A percentile compares a stretch with the other conserved stretches of the same genome.
phyloP scores from a whole-genome alignment of 768 basidiomycete genomes.

The Phlebiopsis flavidoalba region DNA sequence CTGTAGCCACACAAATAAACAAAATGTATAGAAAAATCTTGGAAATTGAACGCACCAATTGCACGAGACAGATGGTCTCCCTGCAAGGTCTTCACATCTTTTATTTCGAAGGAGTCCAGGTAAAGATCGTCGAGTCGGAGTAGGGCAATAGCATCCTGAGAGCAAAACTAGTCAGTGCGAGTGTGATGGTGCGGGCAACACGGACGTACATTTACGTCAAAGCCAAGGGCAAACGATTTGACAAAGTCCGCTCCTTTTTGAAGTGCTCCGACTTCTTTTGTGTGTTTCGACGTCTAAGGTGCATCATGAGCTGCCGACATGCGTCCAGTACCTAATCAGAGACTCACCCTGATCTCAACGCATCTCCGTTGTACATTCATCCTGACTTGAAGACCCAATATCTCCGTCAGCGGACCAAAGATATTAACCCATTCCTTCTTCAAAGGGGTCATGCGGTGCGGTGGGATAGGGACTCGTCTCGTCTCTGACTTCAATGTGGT shows the following conservation, averaged over 20 bases:
- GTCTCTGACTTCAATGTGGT: constrained; percentile 72
- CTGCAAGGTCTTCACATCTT: constrained; percentile 96
- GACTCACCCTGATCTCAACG: constrained; percentile 87
- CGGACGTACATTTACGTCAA: constrained; percentile 80
- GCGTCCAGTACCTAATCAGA: background rate
- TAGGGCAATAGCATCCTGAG: constrained; percentile 90
- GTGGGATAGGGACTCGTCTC: constrained; percentile 88
- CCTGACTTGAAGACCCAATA: constrained; percentile 89
- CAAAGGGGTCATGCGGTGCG: constrained; percentile 95
- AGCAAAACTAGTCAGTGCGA: background rate
- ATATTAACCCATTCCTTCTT: constrained; percentile 96
- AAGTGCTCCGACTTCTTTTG: constrained; percentile 86
- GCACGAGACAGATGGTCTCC: constrained; percentile 98
- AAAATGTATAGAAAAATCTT: background rate
- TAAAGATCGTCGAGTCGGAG: constrained; percentile 95
- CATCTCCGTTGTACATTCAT: constrained; percentile 91
- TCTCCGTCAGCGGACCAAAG: constrained; percentile 93
- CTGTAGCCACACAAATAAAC: constrained; percentile 30
- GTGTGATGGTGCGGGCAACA: constrained; percentile 33
- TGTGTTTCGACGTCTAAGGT: constrained; percentile 85
- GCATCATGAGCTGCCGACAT: background rate
- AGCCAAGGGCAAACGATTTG: constrained; percentile 91
- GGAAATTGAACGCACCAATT: constrained; percentile 53
- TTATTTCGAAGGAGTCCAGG: constrained; percentile 98
- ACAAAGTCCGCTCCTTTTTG: constrained; percentile 98